Conservation (phyloP, 1,284 basidiomycete species). For the Anthracocystis panici-leucophaei region DNA sequence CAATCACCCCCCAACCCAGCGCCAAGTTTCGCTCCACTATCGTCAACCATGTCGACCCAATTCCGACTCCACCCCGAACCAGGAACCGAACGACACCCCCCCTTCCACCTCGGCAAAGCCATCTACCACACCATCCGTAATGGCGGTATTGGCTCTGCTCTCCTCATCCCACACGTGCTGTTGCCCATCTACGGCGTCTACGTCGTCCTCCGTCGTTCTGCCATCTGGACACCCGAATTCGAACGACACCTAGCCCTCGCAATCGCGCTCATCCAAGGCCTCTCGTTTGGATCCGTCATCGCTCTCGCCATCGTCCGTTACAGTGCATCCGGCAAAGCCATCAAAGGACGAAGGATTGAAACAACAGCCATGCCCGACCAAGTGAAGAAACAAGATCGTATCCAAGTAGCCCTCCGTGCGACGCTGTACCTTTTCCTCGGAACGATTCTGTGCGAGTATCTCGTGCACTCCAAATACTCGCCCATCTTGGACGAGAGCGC, state of each 20-base stretch:
- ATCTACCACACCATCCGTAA: slow-evolving; percentile 33
- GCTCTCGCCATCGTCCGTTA: slow-evolving; percentile 40
- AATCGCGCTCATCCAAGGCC: slow-evolving; percentile 35
- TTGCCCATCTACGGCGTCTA: slow-evolving; percentile 48
- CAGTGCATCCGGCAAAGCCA: slow-evolving; percentile 36
- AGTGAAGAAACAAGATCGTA: slow-evolving; percentile 29
- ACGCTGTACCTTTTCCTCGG: slow-evolving; percentile 29
- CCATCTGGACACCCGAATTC: slow-evolving; percentile 27
- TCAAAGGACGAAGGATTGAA: slow-evolving; percentile 49
- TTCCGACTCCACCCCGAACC: slow-evolving; percentile 50
- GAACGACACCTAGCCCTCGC: slow-evolving; percentile 21
- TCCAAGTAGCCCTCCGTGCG: slow-evolving; percentile 36
- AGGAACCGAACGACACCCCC: slow-evolving; percentile 18
- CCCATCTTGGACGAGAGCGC: slow-evolving; percentile 35
- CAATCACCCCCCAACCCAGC: neutral
- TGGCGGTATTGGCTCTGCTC: slow-evolving; percentile 19
- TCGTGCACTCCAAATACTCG: slow-evolving; percentile 45
- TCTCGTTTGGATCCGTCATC: slow-evolving; percentile 31
- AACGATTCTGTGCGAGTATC: slow-evolving; percentile 47
- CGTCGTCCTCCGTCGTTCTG: slow-evolving; percentile 21
- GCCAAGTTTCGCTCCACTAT: neutral
- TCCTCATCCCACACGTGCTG: slow-evolving; percentile 30
- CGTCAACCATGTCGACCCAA: slow-evolving; percentile 25
- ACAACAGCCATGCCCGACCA: slow-evolving; percentile 36
- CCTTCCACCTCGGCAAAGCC: slow-evolving; percentile 23